Conservation (phyloP, 176 grass and related monocot genomes). For the Carex myosuroides region DNA sequence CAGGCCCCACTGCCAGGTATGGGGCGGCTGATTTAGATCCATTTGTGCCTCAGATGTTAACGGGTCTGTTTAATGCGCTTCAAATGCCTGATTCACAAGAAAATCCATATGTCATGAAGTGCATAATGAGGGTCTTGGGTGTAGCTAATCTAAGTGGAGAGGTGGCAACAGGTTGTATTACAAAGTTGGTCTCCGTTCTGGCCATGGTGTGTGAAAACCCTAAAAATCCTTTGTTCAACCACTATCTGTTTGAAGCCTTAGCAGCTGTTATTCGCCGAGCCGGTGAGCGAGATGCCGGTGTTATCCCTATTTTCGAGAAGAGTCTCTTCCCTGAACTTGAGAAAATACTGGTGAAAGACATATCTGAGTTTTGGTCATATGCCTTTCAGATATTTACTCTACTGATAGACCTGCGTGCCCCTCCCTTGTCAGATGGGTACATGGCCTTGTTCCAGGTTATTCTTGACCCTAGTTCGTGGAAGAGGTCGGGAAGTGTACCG, state of each 20-base stretch:
- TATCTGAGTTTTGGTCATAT: slow-evolving; percentile 96
- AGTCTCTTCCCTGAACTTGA: slow-evolving; percentile 76
- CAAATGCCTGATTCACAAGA: slow-evolving; percentile 73
- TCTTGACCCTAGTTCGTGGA: slow-evolving; percentile 73
- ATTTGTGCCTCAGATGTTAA: slow-evolving; percentile 68
- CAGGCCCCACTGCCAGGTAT: slow-evolving; percentile 59
- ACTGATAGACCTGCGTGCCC: slow-evolving; percentile 65
- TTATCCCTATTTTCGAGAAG: slow-evolving; percentile 64
- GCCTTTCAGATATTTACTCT: slow-evolving; percentile 93
- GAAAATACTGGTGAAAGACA: slow-evolving; percentile 88
- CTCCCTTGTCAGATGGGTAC: slow-evolving; percentile 77
- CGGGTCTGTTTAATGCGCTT: slow-evolving; percentile 59
- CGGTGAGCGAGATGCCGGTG: slow-evolving; percentile 55
- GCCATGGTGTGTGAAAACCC: slow-evolving; percentile 88
- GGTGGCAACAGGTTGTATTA: slow-evolving; percentile 44
- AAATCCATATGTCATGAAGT: slow-evolving; percentile 94
- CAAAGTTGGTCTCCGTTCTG: slow-evolving; percentile 53
- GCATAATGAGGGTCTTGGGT: slow-evolving; percentile 83
- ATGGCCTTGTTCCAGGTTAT: slow-evolving; percentile 87
- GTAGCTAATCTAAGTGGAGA: slow-evolving; percentile 47
- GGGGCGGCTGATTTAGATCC: slow-evolving; percentile 63
- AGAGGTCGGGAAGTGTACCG: slow-evolving; percentile 66
- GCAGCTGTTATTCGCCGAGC: slow-evolving; percentile 62
- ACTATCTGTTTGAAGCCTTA: slow-evolving; percentile 91
- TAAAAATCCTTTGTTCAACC: slow-evolving; percentile 91